Percentiles rank a stretch among this genome's conserved stretches.
phyloP scores from a whole-genome alignment of 495 filamentous ascomycete genomes.

The Penicillium pulvis region DNA sequence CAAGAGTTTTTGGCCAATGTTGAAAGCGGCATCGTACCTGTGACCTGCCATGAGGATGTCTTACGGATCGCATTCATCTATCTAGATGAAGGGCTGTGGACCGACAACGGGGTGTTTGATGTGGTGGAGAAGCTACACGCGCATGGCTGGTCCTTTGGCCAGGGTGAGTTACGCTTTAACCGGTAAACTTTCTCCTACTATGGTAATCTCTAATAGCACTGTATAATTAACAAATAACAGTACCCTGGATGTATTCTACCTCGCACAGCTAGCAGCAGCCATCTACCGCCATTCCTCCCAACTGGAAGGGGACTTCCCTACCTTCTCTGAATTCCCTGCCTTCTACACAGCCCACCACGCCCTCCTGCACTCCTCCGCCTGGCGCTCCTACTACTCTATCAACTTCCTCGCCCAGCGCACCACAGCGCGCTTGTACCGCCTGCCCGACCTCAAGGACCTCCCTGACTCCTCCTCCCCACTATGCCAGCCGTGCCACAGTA shows the following conservation, averaged over 20 bases:
- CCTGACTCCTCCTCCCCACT: conserved; percentile 25
- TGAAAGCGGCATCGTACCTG: conserved; percentile 20
- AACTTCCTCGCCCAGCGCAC: conserved; percentile 23
- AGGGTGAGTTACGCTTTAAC: conserved; percentile 27
- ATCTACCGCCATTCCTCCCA: conserved; percentile 24
- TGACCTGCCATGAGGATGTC: conserved; percentile 23
- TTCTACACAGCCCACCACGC: conserved; percentile 23
- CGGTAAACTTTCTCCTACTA: conserved; percentile 20
- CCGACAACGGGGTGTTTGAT: conserved; percentile 20
- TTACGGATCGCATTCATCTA: conserved; percentile 27
- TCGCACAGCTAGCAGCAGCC: conserved; percentile 28
- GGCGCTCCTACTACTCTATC: conserved; percentile 27
- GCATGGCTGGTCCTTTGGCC: conserved; percentile 24
- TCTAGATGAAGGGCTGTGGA: conserved; percentile 21
- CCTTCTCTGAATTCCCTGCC: conserved; percentile 19
- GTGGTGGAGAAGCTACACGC: conserved; percentile 27
- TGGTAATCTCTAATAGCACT: conserved; percentile 7
- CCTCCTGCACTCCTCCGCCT: conserved; percentile 25
- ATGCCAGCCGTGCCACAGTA: no score
- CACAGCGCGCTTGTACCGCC: conserved; percentile 29
- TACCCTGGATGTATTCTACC: conserved; percentile 29
- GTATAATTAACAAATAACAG: conserved; percentile 21
- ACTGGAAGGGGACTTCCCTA: conserved; percentile 17
- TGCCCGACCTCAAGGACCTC: conserved; percentile 29
- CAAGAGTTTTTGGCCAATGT: conserved; percentile 21